Evolutionary conservation across 805 yeast genomes (phyloP).

Genomic region (Yamadazyma laniorum): DNA sequence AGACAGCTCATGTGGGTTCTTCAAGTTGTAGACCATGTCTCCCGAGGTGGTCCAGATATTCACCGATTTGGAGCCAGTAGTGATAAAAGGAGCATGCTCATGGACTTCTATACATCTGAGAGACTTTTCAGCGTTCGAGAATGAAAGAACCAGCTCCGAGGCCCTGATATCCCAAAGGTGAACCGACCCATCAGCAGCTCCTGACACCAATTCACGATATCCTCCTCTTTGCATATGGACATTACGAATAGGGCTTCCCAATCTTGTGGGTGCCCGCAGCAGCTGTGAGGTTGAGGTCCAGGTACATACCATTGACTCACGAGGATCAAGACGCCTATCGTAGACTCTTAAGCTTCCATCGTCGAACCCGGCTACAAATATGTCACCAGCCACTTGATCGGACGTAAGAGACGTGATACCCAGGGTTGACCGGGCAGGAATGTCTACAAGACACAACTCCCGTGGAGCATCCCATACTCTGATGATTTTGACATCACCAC

Average conservation of each 20-base stretch:
- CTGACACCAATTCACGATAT: slow-evolving; percentile 81
- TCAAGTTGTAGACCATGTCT: slow-evolving; percentile 61
- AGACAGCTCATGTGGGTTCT: slow-evolving; percentile 40
- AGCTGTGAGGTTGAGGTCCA: slow-evolving; percentile 50
- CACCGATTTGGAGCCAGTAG: slow-evolving; percentile 78
- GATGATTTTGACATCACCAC: slow-evolving; percentile 92
- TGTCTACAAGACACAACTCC: slow-evolving; percentile 79
- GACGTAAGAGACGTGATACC: slow-evolving; percentile 89
- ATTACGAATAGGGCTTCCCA: slow-evolving; percentile 48
- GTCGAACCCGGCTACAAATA: slow-evolving; percentile 87
- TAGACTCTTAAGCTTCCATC: slow-evolving; percentile 88
- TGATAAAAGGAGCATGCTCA: slow-evolving; percentile 94
- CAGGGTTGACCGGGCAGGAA: slow-evolving; percentile 87
- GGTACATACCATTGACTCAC: slow-evolving; percentile 79
- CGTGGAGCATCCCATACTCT: slow-evolving; percentile 97
- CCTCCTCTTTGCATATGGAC: slow-evolving; percentile 98
- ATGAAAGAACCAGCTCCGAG: slow-evolving; percentile 66
- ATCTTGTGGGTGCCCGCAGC: slow-evolving; percentile 6
- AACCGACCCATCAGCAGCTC: slow-evolving; percentile 76
- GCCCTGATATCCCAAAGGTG: slow-evolving; percentile 88
- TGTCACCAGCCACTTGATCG: slow-evolving; percentile 92
- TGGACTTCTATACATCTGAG: slow-evolving; percentile 76
- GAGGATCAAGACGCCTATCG: slow-evolving; percentile 80
- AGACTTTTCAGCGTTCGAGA: slow-evolving; percentile 53
- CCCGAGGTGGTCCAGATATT: slow-evolving; percentile 88